phyloP scores from a whole-genome alignment of 257 asterid species.

The Solanum peruvianum region DNA sequence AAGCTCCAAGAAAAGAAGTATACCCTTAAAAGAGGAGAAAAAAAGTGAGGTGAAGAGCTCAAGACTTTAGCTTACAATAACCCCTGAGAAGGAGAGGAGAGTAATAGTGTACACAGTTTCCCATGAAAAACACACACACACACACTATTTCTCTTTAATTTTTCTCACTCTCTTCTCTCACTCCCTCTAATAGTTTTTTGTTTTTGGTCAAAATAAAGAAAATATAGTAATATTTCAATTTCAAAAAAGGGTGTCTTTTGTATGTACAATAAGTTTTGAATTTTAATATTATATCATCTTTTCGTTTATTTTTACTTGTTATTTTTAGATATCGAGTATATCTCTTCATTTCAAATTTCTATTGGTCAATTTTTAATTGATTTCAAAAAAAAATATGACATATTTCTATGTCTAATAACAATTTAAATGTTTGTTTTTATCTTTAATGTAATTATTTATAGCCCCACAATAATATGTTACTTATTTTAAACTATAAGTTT shows the following conservation, averaged over 20 bases:
- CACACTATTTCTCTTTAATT: background rate
- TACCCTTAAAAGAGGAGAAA: background rate
- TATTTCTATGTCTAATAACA: no score
- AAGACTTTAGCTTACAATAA: background rate
- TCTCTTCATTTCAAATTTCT: background rate
- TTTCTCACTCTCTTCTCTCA: background rate
- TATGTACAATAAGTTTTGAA: background rate
- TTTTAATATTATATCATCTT: background rate
- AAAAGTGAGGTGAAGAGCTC: background rate
- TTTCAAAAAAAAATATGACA: background rate
- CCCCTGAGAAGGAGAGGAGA: background rate
- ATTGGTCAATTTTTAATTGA: no score
- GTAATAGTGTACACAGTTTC: slow-evolving; percentile 6
- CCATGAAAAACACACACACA: background rate
- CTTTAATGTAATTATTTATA: no score
- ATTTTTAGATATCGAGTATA: background rate
- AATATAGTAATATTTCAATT: no score
- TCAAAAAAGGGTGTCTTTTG: background rate
- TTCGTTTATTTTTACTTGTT: no score
- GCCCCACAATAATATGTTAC: no score
- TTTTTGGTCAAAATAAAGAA: background rate
- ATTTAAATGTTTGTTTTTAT: no score
- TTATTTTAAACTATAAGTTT: no score
- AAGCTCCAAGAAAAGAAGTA: background rate
- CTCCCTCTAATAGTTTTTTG: background rate